These are phyloP conservation scores for Acanthamoeba royreba DNA, from an alignment of 208 protist genomes.

Conservation along the genomic window DNA sequence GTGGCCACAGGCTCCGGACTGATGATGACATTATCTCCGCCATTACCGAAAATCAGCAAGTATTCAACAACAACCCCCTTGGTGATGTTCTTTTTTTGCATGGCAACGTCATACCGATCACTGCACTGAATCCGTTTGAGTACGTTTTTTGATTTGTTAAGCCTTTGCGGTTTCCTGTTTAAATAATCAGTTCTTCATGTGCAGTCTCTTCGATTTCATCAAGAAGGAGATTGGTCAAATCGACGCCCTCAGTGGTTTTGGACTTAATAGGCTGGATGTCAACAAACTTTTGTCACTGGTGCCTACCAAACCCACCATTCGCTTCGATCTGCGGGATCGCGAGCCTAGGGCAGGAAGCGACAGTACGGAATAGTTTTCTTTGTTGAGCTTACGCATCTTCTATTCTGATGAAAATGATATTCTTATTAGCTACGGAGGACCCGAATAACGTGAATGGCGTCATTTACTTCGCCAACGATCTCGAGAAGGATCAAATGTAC, in stretches of 20 bases:
- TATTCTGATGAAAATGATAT: neutral
- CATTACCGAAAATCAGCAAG: neutral
- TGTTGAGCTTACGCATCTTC: neutral
- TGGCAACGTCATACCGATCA: neutral
- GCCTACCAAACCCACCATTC: neutral
- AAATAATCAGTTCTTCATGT: neutral
- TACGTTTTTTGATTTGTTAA: neutral
- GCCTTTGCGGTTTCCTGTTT: neutral
- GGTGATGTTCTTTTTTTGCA: neutral
- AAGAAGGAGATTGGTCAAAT: neutral
- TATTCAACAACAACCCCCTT: neutral
- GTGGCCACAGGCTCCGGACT: neutral
- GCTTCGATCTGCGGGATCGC: neutral
- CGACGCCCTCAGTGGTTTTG: neutral
- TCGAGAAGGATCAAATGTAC: slow-evolving; percentile 81
- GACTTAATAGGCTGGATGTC: neutral
- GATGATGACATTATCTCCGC: neutral
- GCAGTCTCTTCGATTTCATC: neutral
- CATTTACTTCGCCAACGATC: slow-evolving; percentile 81
- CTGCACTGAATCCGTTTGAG: neutral
- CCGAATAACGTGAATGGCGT: slow-evolving; percentile 29
- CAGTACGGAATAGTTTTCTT: neutral
- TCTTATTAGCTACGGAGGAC: neutral
- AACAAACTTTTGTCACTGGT: neutral
- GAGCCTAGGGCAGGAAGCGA: neutral